These are phyloP conservation scores for Venturia carpophila DNA, from an alignment of 2,329 filamentous ascomycete species.

Conservation along the genomic window DNA sequence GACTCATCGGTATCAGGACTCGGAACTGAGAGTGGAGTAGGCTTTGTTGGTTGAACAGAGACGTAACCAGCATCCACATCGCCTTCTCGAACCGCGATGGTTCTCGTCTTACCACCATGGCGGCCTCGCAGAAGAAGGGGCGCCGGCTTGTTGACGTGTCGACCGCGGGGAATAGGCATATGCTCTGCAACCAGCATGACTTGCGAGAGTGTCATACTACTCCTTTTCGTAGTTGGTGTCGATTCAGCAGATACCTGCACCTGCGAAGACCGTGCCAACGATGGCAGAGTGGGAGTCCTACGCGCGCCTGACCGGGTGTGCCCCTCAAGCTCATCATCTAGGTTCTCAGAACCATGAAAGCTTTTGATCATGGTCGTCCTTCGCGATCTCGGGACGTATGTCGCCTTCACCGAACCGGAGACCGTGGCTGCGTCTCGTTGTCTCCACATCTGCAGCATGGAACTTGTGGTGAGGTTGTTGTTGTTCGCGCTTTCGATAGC, in stretches of 20 bases:
- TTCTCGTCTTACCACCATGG: not conserved
- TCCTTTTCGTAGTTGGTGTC: not conserved
- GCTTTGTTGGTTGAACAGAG: not conserved
- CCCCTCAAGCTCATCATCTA: not conserved
- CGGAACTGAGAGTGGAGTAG: not conserved
- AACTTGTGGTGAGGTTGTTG: conserved; percentile 4
- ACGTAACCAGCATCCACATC: not conserved
- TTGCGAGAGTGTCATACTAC: not conserved
- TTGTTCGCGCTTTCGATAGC: not conserved
- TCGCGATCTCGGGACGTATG: not conserved
- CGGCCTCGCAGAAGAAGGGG: conserved; percentile 7
- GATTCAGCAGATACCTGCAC: not conserved
- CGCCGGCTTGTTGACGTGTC: conserved; percentile 5
- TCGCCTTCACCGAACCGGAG: not conserved
- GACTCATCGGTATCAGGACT: not conserved
- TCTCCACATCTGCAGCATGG: conserved; percentile 2
- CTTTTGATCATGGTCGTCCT: conserved; percentile 9
- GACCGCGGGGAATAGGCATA: not conserved
- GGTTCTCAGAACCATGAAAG: not conserved
- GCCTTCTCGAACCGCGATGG: conserved; percentile 9
- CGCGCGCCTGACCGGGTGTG: not conserved
- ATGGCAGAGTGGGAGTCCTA: not conserved
- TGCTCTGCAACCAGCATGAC: conserved; percentile 17
- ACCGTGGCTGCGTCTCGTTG: not conserved
- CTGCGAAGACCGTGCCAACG: not conserved